Evolutionary conservation across 2,329 filamentous ascomycete species (phyloP).

Genomic region (Curvularia sp.): DNA sequence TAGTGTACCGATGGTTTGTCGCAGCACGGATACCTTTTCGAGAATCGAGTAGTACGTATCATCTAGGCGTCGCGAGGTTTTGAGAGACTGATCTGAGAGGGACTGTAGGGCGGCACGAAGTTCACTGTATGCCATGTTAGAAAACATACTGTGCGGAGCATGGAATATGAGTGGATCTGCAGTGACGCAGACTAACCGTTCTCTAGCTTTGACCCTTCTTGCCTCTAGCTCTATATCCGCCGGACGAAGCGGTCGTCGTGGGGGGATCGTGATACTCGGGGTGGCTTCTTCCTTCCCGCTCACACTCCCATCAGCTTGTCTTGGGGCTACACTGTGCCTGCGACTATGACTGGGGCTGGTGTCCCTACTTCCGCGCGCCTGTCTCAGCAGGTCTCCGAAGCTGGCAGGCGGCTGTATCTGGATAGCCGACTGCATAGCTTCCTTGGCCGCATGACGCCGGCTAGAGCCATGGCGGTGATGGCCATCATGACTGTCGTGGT

Average conservation of each 20-base stretch:
- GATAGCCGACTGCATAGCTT: constrained; percentile 55
- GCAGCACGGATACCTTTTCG: constrained; percentile 70
- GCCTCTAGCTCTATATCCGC: constrained; percentile 52
- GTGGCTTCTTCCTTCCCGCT: constrained; percentile 18
- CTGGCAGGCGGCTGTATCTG: constrained; percentile 55
- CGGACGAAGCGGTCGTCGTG: constrained; percentile 44
- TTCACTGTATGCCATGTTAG: constrained; percentile 44
- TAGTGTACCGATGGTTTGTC: constrained; percentile 68
- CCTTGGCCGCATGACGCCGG: constrained; percentile 49
- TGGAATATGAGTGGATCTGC: background rate
- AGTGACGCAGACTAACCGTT: constrained; percentile 41
- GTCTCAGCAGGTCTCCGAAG: constrained; percentile 54
- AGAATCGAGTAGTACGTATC: constrained; percentile 77
- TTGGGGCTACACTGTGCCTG: constrained; percentile 36
- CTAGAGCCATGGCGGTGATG: constrained; percentile 41
- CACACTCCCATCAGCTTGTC: constrained; percentile 16
- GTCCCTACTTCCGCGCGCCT: constrained; percentile 42
- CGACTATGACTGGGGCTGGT: constrained; percentile 42
- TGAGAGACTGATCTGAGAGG: constrained; percentile 67
- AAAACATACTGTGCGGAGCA: background rate
- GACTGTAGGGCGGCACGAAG: constrained; percentile 51
- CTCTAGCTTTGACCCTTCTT: constrained; percentile 45
- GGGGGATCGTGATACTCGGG: constrained; percentile 24
- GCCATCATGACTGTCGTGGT: constrained; percentile 40
- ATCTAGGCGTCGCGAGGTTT: constrained; percentile 71